Base-by-base conservation (phyloP, 2,329 filamentous ascomycete genomes). In the Zymoseptoria ardabiliae region DNA sequence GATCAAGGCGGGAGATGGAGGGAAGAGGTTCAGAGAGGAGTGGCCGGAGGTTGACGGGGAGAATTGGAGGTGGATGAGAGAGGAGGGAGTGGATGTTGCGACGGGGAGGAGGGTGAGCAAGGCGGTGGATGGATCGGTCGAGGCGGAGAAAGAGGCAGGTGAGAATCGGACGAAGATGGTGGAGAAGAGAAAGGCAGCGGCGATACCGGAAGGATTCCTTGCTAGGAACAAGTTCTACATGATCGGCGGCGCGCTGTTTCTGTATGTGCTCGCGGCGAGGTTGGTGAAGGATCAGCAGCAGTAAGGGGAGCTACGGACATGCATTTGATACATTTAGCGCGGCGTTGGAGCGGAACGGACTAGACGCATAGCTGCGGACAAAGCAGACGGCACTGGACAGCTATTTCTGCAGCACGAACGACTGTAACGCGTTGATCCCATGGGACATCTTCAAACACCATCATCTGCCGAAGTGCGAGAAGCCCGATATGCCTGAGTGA, bases 31-130 rank as follows among this genome's bases (percentile, higher is more conserved):
- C 74, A 83, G 86, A 58, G 79, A 83, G 10, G 91, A 97, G 76
- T 99, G 92, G 91, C 85, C 90, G 17, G 93, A 97, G 53, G 71
- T 96, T 21, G 91, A 99, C 71, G 79, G 83, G 63, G 90, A 94
- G 78, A 99, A 99, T 72, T 90, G 88, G 86, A 85, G 85, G 69
- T 97, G 90, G 91, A 95, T 99, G 81, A 85, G 85, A 71, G 85
- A 91, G 70, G 85, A 90, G 71, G 85, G 85, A 65, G 85, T 99
- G 66, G 91, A 99, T 73, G 77, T 83, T 5, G 78, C 79, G 9
- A 96, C 90, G 0, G 94, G 94, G 1, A 82, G 62, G 2, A 82
- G 61, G 55, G 64, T 63, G 0, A 94, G 94, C 1, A 82, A 63
- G 2, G 82, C 61, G 55, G 64, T 63, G 35, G 55, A 65, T 69